Conservation (phyloP, 192 early-diverging fungal species). For the Coemansia sp. region DNA sequence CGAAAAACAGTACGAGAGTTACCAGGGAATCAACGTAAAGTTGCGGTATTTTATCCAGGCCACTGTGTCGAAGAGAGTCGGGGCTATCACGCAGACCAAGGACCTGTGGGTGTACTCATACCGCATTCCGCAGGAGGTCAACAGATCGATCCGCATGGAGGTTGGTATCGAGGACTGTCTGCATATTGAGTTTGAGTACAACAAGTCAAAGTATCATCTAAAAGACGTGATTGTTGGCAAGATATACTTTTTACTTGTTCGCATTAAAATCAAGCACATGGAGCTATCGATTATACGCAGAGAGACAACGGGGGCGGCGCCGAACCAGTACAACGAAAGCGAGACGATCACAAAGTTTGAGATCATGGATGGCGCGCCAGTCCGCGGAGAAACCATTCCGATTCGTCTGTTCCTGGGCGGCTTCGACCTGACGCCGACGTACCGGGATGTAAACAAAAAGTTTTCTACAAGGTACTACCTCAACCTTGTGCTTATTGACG, state of each 20-base stretch:
- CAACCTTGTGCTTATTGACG: slow-evolving; percentile 97
- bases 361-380: slow-evolving; percentile 99
- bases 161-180: slow-evolving; percentile 99
- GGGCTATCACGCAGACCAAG: slow-evolving; percentile 86
- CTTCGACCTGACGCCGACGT: slow-evolving; percentile 99
- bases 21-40: slow-evolving; percentile 97
- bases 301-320: slow-evolving; percentile 95
- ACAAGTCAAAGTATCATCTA: slow-evolving; percentile 97
- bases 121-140: slow-evolving; percentile 79
- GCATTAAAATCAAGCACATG: slow-evolving; percentile 99
- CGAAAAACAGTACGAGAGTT: slow-evolving; percentile 99
- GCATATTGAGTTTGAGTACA: slow-evolving; percentile 99
- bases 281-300: slow-evolving; percentile 97
- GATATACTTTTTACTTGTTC: slow-evolving; percentile 97
- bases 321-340: slow-evolving; percentile 98
- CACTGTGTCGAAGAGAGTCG: slow-evolving; percentile 81
- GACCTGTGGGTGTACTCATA: slow-evolving; percentile 99
- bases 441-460: slow-evolving; percentile 98
- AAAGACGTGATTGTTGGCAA: slow-evolving; percentile 99
- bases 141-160: slow-evolving; percentile 99
- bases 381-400: slow-evolving; percentile 93
- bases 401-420: slow-evolving; percentile 96
- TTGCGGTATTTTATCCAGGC: slow-evolving; percentile 96
- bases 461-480: slow-evolving; percentile 98
- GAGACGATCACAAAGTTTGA: slow-evolving; percentile 99